phyloP scores from a whole-genome alignment of 108 stramenopile species.

The Parietichytrium sp. region DNA sequence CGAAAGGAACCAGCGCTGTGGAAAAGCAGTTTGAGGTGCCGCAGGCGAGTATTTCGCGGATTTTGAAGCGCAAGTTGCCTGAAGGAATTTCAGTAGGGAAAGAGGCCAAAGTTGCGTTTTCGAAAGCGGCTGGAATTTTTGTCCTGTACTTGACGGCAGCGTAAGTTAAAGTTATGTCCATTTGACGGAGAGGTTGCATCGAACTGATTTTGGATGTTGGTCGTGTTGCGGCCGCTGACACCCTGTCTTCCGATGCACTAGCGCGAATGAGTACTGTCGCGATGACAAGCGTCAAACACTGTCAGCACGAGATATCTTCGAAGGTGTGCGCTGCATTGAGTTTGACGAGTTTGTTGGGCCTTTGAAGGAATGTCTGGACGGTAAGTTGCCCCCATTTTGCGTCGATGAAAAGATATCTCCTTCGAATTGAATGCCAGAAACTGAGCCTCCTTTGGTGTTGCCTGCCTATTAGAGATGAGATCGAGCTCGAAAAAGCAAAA shows the following conservation, averaged over 20 bases:
- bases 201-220: no score
- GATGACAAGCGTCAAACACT: conserved; percentile 80
- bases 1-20: neutral
- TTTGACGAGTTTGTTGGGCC: conserved; percentile 41
- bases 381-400: no score
- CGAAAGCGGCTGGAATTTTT: conserved; percentile 82
- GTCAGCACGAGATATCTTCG: conserved; percentile 75
- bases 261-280: conserved; percentile 84
- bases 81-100: conserved; percentile 76
- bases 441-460: no score
- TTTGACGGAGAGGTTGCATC: no score
- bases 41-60: conserved; percentile 75
- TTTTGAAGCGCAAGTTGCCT: conserved; percentile 76
- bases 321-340: conserved; percentile 5
- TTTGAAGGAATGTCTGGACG: conserved; percentile 15
- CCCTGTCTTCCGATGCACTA: no score
- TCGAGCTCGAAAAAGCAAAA: no score
- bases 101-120: conserved; percentile 77
- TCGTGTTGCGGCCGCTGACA: no score
- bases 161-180: no score
- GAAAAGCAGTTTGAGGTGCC: conserved; percentile 83
- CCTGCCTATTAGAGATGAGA: no score
- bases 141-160: conserved; percentile 76
- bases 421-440: no score
- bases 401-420: no score